Evolutionary conservation across 306 rosid genomes (phyloP), one percentile per base, ranked within the genome.

Genomic region (Mucuna pruriens): DNA sequence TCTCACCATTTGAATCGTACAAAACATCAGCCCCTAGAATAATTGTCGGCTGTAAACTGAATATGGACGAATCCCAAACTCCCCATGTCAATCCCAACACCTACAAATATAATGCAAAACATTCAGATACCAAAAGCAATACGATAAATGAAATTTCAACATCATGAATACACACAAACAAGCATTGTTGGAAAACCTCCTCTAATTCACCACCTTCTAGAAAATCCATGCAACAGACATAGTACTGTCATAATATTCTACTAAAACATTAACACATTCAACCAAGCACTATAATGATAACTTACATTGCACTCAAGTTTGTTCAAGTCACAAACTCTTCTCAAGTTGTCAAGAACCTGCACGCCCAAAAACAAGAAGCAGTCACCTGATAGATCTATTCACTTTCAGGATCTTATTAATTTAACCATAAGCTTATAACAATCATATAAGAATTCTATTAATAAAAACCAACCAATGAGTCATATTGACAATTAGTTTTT

Each of bases 301-400:
- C 82, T 88, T 88, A 95, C 99, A 65, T 86, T 84, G 83, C 97
- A 89, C 42, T 88, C 79, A 39, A 93, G 90, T 78, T 90, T 86
- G 85, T 95, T 95, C 81, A 95, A 77, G 61, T 86, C 90, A 77
- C 92, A 88, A 45, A 87, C 90, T 85, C 85, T 89, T 82, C 75
- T 90, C 89, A 95, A 92, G 87, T 93, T 95, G 55, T 88, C 90
- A 80, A 95, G 90, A 84, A 95, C 98, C 99, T 93, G 87, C 80
- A 80, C 19, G 75, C 55, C 40, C 80, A 84, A 80, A 80, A 64
- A 85, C 70, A 78, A 55, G 6, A 23, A 39, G 45, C 44, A 71
- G 20, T 66, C 77, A 78, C 74, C 39, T 22, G 39, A 82, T 16
- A 66, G 34, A 69, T 31, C 72, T 10, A 25, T 22, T 33, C 74